Evolutionary conservation across 164 flowering plant genomes (phyloP), one percentile per base, ranked within the genome.

Genomic region (Aristolochia fimbriata): DNA sequence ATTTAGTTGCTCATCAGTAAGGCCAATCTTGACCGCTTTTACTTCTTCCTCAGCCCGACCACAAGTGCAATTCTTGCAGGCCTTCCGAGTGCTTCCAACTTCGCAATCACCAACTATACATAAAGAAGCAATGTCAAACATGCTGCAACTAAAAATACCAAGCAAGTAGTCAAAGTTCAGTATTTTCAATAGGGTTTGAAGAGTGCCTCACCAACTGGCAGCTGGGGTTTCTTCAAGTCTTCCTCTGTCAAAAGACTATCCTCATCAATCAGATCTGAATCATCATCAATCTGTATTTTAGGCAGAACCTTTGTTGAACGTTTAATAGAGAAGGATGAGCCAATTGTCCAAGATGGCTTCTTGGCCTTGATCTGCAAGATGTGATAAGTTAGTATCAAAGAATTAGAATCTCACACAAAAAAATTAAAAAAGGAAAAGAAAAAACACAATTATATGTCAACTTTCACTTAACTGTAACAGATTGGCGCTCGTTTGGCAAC

Each of bases 31-130:
- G 73, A 59, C 56, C 19, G 74, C 88, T 63, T 81, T 83, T 69
- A 80, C 80, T 73, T 91, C 97, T 55, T 60, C 91, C 68, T 88
- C 97, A 33, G 96, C 99, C 67, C 95, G 73, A 47, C 99, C 97
- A 74, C 99, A 94, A 31, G 78, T 76, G 77, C 99, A 94, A 65
- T 88, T 88, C 73, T 94, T 94, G 83, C 99, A 94, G 59, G 99
- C 99, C 75, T 94, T 91, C 78, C 81, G 81, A 21, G 93, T 80
- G 73, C 77, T 84, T 72, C 89, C 93, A 67, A 88, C 86, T 78
- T 87, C 97, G 74, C 99, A 94, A 60, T 88, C 99, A 59, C 74
- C 87, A 61, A 74, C 87, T 84, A 82, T 75, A 72, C 43, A 67
- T 59, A 50, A 27, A 41, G 24, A 37, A 27, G 22, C 17, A 47